Base-by-base conservation (phyloP, 1,139 yeast genomes). In the Taphrina betulina region DNA sequence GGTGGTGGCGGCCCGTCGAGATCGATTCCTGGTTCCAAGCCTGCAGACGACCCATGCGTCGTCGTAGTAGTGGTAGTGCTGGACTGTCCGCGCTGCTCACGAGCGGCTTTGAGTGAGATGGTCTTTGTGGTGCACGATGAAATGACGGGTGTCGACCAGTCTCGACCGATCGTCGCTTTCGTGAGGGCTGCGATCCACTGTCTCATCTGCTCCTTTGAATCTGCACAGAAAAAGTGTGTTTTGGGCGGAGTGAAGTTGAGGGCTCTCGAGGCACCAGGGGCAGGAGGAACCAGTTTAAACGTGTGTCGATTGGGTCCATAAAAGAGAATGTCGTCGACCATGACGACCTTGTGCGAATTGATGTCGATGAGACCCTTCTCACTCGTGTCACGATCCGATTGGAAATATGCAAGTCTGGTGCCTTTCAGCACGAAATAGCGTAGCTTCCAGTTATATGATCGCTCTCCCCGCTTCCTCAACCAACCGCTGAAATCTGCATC, bases 81-180 rank as follows among this genome's bases (percentile, higher is more conserved):
- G 12, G 44, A 23, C 26, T 19, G 28, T 12, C 42, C 28, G n/a
- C 58, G 45, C 67, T 92, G 70, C 66, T 85, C 95, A 68, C 88
- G 95, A 0, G 98, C 98, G 64, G 81, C 83, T 45, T 80, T 79
- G 62, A 92, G 74, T 22, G 95, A 83, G 10, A 92, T 92, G 0
- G 97, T 92, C 14, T 97, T 97, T 0, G 97, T 88, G 5, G 85
- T 83, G 69, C 96, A 92, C 28, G 96, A 85, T 60, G 95, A 85
- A n/a, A 90, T 85, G 2, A 88, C 94, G 0, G 98, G 97, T 12
- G 86, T 88, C 1, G 59, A 54, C 46, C 51, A 96, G 70, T 94
- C 98, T 54, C 95, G 78, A 68, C 92, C 99, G 64, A 92, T 94
- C 0, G 98, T 92, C 0, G 97, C 95, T 60, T 92, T 88, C 81